phyloP scores from a whole-genome alignment of 306 rosid genomes.

The Biancaea sappan region DNA sequence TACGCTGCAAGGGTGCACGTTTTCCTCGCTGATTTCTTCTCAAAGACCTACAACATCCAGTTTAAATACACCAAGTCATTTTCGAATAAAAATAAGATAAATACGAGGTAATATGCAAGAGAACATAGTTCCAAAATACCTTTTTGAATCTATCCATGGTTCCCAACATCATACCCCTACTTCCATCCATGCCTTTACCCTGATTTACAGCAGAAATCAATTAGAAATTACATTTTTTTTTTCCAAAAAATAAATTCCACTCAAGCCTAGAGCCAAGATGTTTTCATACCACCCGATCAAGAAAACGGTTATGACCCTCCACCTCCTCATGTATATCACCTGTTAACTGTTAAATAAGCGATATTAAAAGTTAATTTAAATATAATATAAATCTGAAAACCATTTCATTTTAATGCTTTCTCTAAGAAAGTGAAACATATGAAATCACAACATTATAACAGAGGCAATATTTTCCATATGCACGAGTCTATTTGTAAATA shows the following conservation, averaged over 20 bases:
- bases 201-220: slow-evolving; percentile 39
- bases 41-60: slow-evolving; percentile 72
- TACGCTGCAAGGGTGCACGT: slow-evolving; percentile 69
- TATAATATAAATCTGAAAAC: slow-evolving; percentile 25
- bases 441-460: not conserved
- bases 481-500: not conserved
- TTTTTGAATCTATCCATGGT: slow-evolving; percentile 95
- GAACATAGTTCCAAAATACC: slow-evolving; percentile 45
- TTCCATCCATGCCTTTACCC: slow-evolving; percentile 90
- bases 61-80: slow-evolving; percentile 29
- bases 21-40: slow-evolving; percentile 74
- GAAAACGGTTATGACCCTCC: slow-evolving; percentile 81
- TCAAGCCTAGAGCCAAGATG: not conserved
- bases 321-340: slow-evolving; percentile 96
- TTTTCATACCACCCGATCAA: slow-evolving; percentile 78
- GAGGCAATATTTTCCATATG: not conserved
- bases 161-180: slow-evolving; percentile 91
- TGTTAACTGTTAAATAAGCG: slow-evolving; percentile 66
- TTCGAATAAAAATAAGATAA: slow-evolving; percentile 28
- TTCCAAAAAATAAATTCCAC: not conserved
- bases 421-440: not conserved
- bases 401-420: slow-evolving; percentile 22
- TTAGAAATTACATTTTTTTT: slow-evolving; percentile 6
- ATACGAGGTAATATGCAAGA: slow-evolving; percentile 11
- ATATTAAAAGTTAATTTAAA: slow-evolving; percentile 15